Evolutionary conservation across 441 rosid species (phyloP), one percentile per base, ranked within the genome.

Genomic region (Aleurites moluccanus): DNA sequence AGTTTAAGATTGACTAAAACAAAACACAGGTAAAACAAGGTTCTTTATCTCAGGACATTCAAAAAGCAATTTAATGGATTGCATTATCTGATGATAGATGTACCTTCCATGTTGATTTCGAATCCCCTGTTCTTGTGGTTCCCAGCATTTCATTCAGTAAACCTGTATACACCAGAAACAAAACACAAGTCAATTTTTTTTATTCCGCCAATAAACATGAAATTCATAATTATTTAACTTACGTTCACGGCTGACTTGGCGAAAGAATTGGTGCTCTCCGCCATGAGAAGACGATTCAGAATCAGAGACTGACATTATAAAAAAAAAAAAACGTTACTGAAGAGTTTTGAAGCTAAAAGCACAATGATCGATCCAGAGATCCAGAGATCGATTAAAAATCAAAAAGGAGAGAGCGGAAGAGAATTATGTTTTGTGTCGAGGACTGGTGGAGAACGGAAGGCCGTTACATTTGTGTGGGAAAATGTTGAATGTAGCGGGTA

Each of bases 121-220:
- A 80, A 77, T 89, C 96, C 23, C 85, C 93, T 0, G 88, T 64
- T 73, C 80, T 90, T 20, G 97, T 82, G 28, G 96, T 83, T 77
- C 95, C 98, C 63, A 95, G 93, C 99, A 95, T 91, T 73, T 95
- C 98, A 64, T 83, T 55, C 76, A 95, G 80, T 76, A 95, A 78
- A 47, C 99, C 98, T 95, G 77, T 44, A 56, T 63, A 27, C 10
- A 15, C 44, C 70, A 64, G 10, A 20, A 14, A 10, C 15, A 57
- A 57, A 53, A 14, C 27, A 18, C 21, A 45, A 67, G 44, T 60
- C n/a, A 68, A 75, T 57, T 30, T n/a, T 4, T 35, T 6, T 1
- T 16, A 15, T 60, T 9, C 28, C 45, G 11, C 52, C 15, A 38
- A 38, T 11, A 21, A n/a, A 38, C 20, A 3, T 13, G 4, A 21